These are phyloP conservation scores for Paramyrothecium roridum DNA, from an alignment of 2,329 filamentous ascomycete species.

Conservation along the genomic window DNA sequence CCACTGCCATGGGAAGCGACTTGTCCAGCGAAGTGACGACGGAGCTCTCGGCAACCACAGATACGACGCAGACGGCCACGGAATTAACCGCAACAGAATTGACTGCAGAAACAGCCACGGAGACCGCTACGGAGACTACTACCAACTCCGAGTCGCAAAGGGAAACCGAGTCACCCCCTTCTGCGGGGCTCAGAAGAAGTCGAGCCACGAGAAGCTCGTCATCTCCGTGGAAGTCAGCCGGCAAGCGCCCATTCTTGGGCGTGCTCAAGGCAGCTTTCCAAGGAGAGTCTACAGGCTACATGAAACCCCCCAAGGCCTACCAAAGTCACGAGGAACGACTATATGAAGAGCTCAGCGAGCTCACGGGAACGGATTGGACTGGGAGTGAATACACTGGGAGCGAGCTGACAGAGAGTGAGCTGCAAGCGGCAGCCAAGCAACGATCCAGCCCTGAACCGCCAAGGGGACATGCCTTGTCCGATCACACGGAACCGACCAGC, in stretches of 20 bases:
- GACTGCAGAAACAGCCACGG: not conserved
- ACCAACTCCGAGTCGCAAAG: constrained; percentile 12
- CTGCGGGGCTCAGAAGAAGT: constrained; percentile 49
- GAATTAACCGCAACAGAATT: constrained; percentile 1
- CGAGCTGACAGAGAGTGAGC: not conserved
- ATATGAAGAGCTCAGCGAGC: constrained; percentile 15
- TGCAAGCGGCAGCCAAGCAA: not conserved
- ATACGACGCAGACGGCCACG: constrained; percentile 8
- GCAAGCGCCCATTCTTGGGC: constrained; percentile 53
- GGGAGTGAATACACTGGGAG: not conserved
- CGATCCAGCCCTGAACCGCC: constrained; percentile 13
- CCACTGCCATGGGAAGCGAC: not conserved
- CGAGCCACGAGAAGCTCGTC: constrained; percentile 50
- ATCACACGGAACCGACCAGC: constrained; percentile 12
- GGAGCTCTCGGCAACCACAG: not conserved
- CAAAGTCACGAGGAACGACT: constrained; percentile 42
- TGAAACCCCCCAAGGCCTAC: constrained; percentile 43
- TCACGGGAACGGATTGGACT: not conserved
- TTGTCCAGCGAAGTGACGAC: not conserved
- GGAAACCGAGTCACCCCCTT: constrained; percentile 26
- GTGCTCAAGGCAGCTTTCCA: constrained; percentile 60
- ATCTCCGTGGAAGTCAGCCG: constrained; percentile 43
- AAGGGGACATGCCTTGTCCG: constrained; percentile 14
- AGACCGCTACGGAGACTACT: constrained; percentile 2
- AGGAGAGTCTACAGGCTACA: constrained; percentile 53